Evolutionary conservation across 73 alveolate genomes (phyloP), one percentile per base, ranked within the genome.

Genomic region (Uronychia binucleata): DNA sequence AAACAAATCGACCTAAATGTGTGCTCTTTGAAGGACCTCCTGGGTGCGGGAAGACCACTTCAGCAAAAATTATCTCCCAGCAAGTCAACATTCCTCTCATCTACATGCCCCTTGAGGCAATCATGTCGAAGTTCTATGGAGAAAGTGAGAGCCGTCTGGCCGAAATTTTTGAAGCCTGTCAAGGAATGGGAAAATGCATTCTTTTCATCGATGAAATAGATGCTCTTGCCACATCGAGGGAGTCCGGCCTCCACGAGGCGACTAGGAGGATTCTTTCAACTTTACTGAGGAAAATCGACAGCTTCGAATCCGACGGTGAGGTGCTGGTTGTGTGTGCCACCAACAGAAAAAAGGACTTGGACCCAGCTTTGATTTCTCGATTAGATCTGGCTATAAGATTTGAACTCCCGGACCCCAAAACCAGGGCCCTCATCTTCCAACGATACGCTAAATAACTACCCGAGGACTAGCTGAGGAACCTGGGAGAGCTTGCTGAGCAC

Each of bases 11-110:
- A 77, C 99, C 99, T 11, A 96, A 94, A 67, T 96, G 98, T 19
- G 96, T 96, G 0, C 82, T 96, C 29, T 96, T 96, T 80, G 99
- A 96, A 87, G 99, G 99, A 0, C 99, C 99, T 57, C 99, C 99
- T 76, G 99, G 99, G 34, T 94, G 98, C 86, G 99, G 99, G 1
- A 96, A 96, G 77, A 96, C 99, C 30, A 96, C 99, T 29, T 92
- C 97, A 25, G 99, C 99, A 1, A 96, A 95, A 74, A 96, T 96
- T 67, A 96, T 96, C 1, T 90, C 99, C 27, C 76, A 90, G 32
- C 92, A 96, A 84, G 99, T 96, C n/a, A 86, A 92, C 58, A 94
- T 94, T 28, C 99, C 99, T 0, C 77, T 96, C 35, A 93, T 96
- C n/a, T 96, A 96, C 90, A 88, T 96, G 93, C 98, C 97, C 30